phyloP scores from a whole-genome alignment of 345 rosid species.

The Aegle marmelos region DNA sequence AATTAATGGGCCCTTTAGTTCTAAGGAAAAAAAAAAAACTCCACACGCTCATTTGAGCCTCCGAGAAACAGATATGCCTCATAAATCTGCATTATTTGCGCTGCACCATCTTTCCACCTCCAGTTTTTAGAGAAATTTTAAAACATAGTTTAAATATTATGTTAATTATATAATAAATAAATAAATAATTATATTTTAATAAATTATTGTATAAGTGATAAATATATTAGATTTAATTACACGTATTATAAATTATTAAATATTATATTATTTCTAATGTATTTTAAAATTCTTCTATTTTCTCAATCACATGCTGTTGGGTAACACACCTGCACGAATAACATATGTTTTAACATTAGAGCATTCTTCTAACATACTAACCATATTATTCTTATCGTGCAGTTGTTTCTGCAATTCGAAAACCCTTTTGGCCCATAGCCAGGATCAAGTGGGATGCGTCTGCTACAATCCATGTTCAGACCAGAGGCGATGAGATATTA shows the following conservation, averaged over 20 bases:
- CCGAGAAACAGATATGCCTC: background rate
- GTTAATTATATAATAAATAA: no score
- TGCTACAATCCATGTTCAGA: background rate
- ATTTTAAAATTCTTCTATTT: no score
- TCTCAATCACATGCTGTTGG: no score
- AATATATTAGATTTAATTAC: no score
- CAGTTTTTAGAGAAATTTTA: background rate
- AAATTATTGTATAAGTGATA: no score
- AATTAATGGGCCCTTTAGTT: background rate
- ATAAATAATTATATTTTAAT: no score
- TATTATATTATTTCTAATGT: no score
- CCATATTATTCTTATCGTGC: background rate
- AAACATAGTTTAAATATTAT: no score
- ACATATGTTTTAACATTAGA: background rate
- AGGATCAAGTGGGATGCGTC: background rate
- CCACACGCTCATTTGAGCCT: background rate
- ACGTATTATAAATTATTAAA: no score
- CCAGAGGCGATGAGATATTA: background rate
- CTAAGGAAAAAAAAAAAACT: background rate
- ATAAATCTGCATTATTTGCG: background rate
- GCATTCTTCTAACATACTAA: background rate
- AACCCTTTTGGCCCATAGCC: background rate
- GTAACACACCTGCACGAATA: no score
- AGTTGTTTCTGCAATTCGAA: background rate
- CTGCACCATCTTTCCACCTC: background rate